Base-by-base conservation (phyloP, 139 green algal genomes). In the Chloropicon primus region DNA sequence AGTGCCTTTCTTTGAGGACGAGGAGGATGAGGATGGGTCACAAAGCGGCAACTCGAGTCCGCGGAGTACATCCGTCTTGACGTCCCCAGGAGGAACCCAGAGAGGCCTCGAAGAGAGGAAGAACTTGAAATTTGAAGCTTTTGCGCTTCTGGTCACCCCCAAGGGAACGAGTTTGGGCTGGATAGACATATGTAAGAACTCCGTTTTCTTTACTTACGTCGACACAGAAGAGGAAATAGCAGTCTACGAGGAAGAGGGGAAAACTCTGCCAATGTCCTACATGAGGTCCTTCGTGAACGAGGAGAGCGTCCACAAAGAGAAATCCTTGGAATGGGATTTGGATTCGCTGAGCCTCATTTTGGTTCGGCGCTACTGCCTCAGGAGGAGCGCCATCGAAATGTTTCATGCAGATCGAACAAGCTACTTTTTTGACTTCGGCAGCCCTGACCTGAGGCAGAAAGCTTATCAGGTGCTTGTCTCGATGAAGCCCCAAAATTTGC, bases 351-450 rank as follows among this genome's bases (percentile, higher is more conserved):
- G 5, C 10, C 41, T 62, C 24, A 53, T 82, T 23, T 72, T 73
- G 54, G 23, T 76, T 21, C 21, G 25, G 54, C 81, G 88, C 72
- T 92, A 87, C 81, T 87, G 87, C 80, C 86, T 92, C 72, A 86
- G 85, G 23, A 88, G 81, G 1, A 80, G 78, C 22, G 88, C 88
- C 2, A 71, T 92, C 26, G 88, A 92, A 86, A 72, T 92, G 22
- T 92, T 93, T 79, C 76, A 82, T 41, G 77, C 77, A 21, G 84
- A 87, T 80, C 79, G 87, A 23, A 80, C 79, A 24, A 88, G 80
- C 72, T 86, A 84, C 76, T 87, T 87, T 72, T 82, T 87, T 24
- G 83, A 87, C 73, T 85, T 86, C 21, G 25, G 28, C 2, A 71
- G 73, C 1, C 22, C 25, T 1, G 74, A 82, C 25, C 22, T 71